Evolutionary conservation across 1,284 basidiomycete species (phyloP).

Genomic region (Apiotrichum laibachii): DNA sequence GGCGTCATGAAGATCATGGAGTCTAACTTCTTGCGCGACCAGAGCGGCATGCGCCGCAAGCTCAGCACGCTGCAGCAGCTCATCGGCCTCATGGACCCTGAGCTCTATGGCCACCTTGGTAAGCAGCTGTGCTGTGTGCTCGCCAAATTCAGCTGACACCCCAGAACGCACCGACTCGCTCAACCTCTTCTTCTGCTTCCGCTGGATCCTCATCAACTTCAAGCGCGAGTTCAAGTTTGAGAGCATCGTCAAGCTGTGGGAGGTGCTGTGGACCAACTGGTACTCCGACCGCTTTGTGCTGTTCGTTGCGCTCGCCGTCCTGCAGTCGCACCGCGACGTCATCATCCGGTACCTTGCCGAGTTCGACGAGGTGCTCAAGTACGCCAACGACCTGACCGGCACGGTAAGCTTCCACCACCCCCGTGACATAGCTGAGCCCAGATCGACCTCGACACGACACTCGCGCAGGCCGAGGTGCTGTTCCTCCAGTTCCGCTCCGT

Average conservation of each 20-base stretch:
- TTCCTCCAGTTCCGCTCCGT: constrained; percentile 60
- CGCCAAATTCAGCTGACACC: constrained; percentile 43
- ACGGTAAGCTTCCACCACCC: constrained; percentile 53
- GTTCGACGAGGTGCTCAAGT: constrained; percentile 70
- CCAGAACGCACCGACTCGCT: constrained; percentile 77
- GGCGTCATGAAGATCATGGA: constrained; percentile 94
- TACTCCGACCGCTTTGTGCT: constrained; percentile 86
- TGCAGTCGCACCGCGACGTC: constrained; percentile 91
- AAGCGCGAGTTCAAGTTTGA: constrained; percentile 93
- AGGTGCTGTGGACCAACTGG: constrained; percentile 88
- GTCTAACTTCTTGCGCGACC: constrained; percentile 91
- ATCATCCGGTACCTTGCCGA: constrained; percentile 89
- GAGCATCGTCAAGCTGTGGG: constrained; percentile 87
- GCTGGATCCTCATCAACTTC: constrained; percentile 75
- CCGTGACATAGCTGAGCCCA: constrained; percentile 23
- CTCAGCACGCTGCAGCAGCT: constrained; percentile 84
- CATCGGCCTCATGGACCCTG: constrained; percentile 89
- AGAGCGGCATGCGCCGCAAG: constrained; percentile 96
- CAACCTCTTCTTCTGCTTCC: constrained; percentile 97
- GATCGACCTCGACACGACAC: constrained; percentile 84
- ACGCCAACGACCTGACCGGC: constrained; percentile 89
- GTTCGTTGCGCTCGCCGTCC: constrained; percentile 87
- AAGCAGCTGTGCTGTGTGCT: constrained; percentile 29
- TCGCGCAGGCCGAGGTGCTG: constrained; percentile 89
- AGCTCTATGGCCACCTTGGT: constrained; percentile 77